Base-by-base conservation (phyloP, 1,139 yeast species). In the Kluyveromyces marxianus region DNA sequence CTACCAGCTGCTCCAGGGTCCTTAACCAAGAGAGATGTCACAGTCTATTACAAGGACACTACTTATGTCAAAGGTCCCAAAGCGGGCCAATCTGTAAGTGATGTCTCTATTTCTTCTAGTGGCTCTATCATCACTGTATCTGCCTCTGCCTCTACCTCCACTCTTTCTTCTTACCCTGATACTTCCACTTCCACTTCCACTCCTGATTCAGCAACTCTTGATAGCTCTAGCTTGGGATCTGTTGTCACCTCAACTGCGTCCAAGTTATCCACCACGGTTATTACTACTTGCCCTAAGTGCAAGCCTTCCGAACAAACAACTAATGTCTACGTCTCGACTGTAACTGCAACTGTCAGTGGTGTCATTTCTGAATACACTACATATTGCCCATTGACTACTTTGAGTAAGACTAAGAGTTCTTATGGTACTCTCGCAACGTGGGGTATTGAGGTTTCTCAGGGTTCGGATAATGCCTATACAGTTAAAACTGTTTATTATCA, bases 331-430 rank as follows among this genome's bases (percentile, higher is more conserved):
- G 55, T 51, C 35, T 49, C 51, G 25, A 39, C 51, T 29, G 39
- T 50, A 1, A 53, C 55, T 21, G 45, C 44, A 10, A 48, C 50
- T 35, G 43, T 39, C 29, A 30, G 40, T 34, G 47, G 51, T 47
- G 46, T 45, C 34, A 50, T 52, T 26, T 50, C 56, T 41, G 46
- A 48, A 37, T 44, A 49, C 39, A 47, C 51, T 44, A 52, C 53
- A 33, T 50, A 41, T 46, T 51, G 54, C 37, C 54, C 54, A 41
- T 29, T 50, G 26, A 41, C 47, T n/a, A 40, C 51, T 25, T 21
- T 39, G 10, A n/a, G 32, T 4, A 27, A 41, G 34, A 25, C 25
- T 27, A 37, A 38, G 35, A 38, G 42, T 25, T 35, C 39, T 25
- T 42, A 47, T 10, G 43, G 51, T 26, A 21, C 48, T n/a, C 45